A percentile compares a stretch with the other conserved stretches of the same genome.
phyloP scores from a whole-genome alignment of 1,284 basidiomycete species.

The Ceratobasidium sp. region DNA sequence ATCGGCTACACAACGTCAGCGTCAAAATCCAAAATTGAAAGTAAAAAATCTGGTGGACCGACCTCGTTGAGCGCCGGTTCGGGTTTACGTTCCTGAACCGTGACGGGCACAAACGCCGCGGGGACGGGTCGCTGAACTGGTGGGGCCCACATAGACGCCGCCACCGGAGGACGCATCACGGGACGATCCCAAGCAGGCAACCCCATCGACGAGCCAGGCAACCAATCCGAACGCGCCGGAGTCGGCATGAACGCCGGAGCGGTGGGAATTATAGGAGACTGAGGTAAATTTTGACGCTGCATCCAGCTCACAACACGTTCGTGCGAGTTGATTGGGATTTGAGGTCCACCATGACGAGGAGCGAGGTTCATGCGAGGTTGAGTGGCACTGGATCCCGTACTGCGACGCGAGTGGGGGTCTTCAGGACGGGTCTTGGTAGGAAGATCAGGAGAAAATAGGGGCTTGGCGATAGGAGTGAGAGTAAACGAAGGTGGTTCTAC shows the following conservation, averaged over 20 bases:
- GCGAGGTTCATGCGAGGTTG: neutral
- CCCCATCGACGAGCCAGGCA: neutral
- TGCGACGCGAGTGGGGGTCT: slow-evolving; percentile 9
- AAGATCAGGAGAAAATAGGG: neutral
- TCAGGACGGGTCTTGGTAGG: slow-evolving; percentile 25
- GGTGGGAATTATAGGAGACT: neutral
- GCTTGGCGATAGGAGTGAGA: neutral
- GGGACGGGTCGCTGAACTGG: no score
- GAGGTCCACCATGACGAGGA: neutral
- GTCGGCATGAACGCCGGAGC: neutral
- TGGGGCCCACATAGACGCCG: slow-evolving; percentile 26
- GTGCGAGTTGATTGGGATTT: neutral
- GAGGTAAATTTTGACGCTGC: slow-evolving; percentile 9
- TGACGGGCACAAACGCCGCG: no score
- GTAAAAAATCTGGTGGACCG: neutral
- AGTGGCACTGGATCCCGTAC: neutral
- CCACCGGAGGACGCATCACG: neutral
- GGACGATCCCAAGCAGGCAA: slow-evolving; percentile 9
- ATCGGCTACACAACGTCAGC: slow-evolving; percentile 63
- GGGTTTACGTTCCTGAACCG: neutral
- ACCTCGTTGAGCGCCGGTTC: slow-evolving; percentile 20
- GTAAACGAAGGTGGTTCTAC: neutral
- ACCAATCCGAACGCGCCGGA: slow-evolving; percentile 4
- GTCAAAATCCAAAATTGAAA: neutral
- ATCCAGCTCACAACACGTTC: slow-evolving; percentile 35